These are phyloP conservation scores for Pisolithus orientalis DNA, from an alignment of 768 basidiomycete genomes.

Conservation along the genomic window DNA sequence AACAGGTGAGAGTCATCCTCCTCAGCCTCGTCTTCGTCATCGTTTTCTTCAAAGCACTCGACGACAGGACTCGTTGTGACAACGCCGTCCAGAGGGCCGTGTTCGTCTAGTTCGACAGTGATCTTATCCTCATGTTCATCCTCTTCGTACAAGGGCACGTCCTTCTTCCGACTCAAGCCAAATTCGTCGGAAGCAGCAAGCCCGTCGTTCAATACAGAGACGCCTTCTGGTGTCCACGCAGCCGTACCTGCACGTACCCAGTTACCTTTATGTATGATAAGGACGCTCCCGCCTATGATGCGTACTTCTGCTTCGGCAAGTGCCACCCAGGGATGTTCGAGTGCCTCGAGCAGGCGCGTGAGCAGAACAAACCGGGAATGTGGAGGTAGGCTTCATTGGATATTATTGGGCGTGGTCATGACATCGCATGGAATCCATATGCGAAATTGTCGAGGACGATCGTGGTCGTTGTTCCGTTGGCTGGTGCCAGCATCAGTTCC, in stretches of 20 bases:
- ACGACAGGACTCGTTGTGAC: not conserved
- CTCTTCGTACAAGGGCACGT: slow-evolving; percentile 28
- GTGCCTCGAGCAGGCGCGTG: slow-evolving; percentile 42
- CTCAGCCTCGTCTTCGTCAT: slow-evolving; percentile 31
- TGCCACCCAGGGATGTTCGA: slow-evolving; percentile 44
- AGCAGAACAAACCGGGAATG: slow-evolving; percentile 54
- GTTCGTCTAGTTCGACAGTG: slow-evolving; percentile 29
- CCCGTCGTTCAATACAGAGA: not conserved
- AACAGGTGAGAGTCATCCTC: slow-evolving; percentile 29
- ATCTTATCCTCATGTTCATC: slow-evolving; percentile 33
- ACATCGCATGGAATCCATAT: slow-evolving; percentile 44
- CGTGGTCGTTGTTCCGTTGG: slow-evolving; percentile 57
- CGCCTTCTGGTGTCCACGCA: slow-evolving; percentile 10
- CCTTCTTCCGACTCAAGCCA: slow-evolving; percentile 9
- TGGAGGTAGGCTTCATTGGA: slow-evolving; percentile 46
- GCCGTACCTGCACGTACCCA: slow-evolving; percentile 32
- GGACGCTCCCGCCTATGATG: slow-evolving; percentile 76
- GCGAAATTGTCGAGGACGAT: slow-evolving; percentile 84
- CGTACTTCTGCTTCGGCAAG: slow-evolving; percentile 57
- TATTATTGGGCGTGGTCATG: not conserved
- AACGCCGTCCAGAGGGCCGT: slow-evolving; percentile 16
- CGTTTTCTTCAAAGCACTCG: slow-evolving; percentile 29
- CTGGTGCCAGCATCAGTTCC: slow-evolving; percentile 15
- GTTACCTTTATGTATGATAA: slow-evolving; percentile 77
- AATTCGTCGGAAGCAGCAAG: not conserved